Base-by-base conservation (phyloP, 2,329 filamentous ascomycete species). In the Pestalotiopsis sp. region DNA sequence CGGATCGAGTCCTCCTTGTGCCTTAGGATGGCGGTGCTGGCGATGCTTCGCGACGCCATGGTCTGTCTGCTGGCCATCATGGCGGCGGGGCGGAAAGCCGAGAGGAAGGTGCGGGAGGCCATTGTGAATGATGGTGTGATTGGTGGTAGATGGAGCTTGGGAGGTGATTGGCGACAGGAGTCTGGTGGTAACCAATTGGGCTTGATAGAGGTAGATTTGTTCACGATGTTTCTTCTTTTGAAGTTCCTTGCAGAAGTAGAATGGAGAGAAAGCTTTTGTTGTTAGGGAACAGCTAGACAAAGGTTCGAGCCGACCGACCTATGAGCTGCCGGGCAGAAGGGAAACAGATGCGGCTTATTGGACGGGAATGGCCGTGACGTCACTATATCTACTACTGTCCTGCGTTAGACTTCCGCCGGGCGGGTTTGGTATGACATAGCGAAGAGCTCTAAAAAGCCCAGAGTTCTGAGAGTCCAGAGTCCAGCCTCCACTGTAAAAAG, bases 1-100 rank as follows among this genome's bases (percentile, higher is more conserved):
- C 69, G 69, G 14, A 67, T 13, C n/a, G 41, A 20, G 64, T 63
- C 64, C 69, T 70, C 69, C 69, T 70, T 70, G 66, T 70, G 69
- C 31, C 69, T 66, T 41, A 68, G 60, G 67, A 67, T 31, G n/a
- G 69, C 38, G 56, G 45, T 68, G 56, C 62, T 68, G 17, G 67
- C 69, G 56, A 70, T 67, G 60, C 56, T 64, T 31, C 69, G 69
- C 64, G 67, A 66, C 14, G 59, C 66, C 14, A 67, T 56, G 39
- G 60, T 52, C 45, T 70, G 68, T 66, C 68, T 58, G 66, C 66
- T 70, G 61, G 56, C 57, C 57, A 64, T 20, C 11, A 36, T 66
- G 36, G 66, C 61, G 38, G 64, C 66, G 45, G 61, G 62, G 63
- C 66, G 62, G 52, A 66, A 66, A n/a, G 68, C 65, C 38, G 66